Base-by-base conservation (phyloP, 2,329 filamentous ascomycete genomes). In the Paraconiothyrium sp. region DNA sequence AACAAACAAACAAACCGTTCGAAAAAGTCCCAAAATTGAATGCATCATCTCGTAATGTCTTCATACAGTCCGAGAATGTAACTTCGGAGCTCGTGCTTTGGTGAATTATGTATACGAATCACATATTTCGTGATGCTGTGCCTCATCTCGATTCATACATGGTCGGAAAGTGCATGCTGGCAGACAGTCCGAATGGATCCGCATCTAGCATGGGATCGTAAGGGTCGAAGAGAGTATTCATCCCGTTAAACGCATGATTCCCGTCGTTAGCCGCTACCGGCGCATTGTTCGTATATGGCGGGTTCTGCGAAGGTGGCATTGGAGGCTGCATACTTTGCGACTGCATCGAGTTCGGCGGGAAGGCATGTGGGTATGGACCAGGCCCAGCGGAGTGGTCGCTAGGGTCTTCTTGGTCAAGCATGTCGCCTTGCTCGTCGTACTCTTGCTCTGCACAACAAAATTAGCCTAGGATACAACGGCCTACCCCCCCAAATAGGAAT, bases 151-250 rank as follows among this genome's bases (percentile, higher is more conserved):
- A 75, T 62, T 82, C 79, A 75, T 92, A 93, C 55, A 89, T 88
- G 78, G 90, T 92, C 11, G 93, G 93, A 72, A 97, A 97, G 67
- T 94, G 92, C 94, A 97, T 97, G 80, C 92, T 97, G 39, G 94
- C 94, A 61, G 92, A 94, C 56, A 97, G 84, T 13, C 94, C 94
- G 72, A 97, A 98, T 0, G 94, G 94, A 78, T 97, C 94, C 79
- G 93, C 92, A 76, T 97, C 94, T 52, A 97, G 84, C 81, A 93
- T 92, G 20, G 93, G 91, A 72, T 97, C 94, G 75, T 92, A 97
- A 14, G 88, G 85, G 67, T 90, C 88, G 72, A 91, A 86, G 41
- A 89, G 82, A 57, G 83, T 80, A 64, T 82, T 85, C 72, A 80
- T 78, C 56, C 77, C 77, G 56, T 80, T 79, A 68, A 83, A 84